These are phyloP conservation scores for Auxenochlorella pyrenoidosa DNA, from an alignment of 139 green algal genomes.

Conservation along the genomic window DNA sequence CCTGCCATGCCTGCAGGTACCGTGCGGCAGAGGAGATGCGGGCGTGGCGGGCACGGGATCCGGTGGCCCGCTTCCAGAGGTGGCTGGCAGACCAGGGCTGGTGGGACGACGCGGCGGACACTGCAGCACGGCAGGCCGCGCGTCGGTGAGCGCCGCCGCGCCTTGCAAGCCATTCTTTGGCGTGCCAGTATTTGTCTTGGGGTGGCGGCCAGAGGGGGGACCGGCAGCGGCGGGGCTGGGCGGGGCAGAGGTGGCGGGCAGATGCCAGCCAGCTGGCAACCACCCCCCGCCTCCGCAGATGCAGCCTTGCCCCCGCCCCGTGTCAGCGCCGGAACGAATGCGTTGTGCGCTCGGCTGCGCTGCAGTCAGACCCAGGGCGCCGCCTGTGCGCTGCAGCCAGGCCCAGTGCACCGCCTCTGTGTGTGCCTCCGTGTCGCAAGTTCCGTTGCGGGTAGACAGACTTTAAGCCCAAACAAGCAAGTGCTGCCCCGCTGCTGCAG, in stretches of 20 bases:
- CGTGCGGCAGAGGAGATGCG: conserved; percentile 81
- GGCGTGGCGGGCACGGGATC: conserved; percentile 82
- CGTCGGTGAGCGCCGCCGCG: background rate
- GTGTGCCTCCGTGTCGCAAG: background rate
- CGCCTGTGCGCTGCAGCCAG: background rate
- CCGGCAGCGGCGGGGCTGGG: too few species aligned
- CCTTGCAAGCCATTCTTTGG: too few species aligned
- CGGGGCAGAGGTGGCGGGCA: too few species aligned
- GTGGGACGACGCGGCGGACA: conserved; percentile 67
- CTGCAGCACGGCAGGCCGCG: conserved; percentile 45
- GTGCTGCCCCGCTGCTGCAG: background rate
- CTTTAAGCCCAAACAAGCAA: background rate
- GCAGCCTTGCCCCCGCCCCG: background rate
- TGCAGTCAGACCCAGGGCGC: background rate
- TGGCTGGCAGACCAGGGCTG: conserved; percentile 71
- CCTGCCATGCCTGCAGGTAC: conserved; percentile 68
- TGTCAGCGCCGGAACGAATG: too few species aligned
- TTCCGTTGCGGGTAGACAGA: too few species aligned
- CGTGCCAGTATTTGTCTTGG: too few species aligned
- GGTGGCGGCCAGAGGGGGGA: too few species aligned
- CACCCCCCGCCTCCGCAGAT: background rate
- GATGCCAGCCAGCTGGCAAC: background rate
- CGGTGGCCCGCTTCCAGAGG: conserved; percentile 78
- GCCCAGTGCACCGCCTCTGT: too few species aligned
- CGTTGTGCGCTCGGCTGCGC: background rate